These are phyloP conservation scores for Juncus inflexus DNA, from an alignment of 176 grass and related monocot species.

Conservation along the genomic window DNA sequence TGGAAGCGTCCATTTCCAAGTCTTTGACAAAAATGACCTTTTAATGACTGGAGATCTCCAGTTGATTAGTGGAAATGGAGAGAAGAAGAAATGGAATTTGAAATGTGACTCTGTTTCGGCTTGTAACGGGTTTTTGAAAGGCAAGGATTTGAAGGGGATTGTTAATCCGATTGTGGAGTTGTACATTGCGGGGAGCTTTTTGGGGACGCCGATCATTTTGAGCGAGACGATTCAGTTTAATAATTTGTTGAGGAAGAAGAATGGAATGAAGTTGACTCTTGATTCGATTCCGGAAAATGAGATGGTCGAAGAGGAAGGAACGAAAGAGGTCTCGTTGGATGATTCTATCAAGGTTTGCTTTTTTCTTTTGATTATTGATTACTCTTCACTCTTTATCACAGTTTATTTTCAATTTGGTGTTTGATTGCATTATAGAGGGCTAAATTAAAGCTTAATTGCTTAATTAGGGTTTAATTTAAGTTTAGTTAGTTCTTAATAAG, in stretches of 20 bases:
- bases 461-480: no score
- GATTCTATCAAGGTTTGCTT: conserved; percentile 45
- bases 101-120: conserved; percentile 50
- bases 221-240: conserved; percentile 66
- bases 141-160: conserved; percentile 20
- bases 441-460: no score
- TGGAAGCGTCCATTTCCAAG: conserved; percentile 84
- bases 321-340: conserved; percentile 40
- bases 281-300: conserved; percentile 78
- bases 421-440: no score
- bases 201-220: conserved; percentile 74
- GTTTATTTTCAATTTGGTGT: background rate
- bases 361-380: background rate
- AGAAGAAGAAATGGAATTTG: conserved; percentile 73
- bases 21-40: conserved; percentile 68
- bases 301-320: conserved; percentile 41
- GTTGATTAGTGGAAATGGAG: conserved; percentile 51
- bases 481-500: no score
- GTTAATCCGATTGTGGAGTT: conserved; percentile 61
- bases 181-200: conserved; percentile 79
- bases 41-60: conserved; percentile 71
- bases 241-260: conserved; percentile 53
- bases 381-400: background rate
- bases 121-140: background rate
- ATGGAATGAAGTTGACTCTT: conserved; percentile 54